Conservation (phyloP, 768 basidiomycete species). For the Tubosaeta sp. region DNA sequence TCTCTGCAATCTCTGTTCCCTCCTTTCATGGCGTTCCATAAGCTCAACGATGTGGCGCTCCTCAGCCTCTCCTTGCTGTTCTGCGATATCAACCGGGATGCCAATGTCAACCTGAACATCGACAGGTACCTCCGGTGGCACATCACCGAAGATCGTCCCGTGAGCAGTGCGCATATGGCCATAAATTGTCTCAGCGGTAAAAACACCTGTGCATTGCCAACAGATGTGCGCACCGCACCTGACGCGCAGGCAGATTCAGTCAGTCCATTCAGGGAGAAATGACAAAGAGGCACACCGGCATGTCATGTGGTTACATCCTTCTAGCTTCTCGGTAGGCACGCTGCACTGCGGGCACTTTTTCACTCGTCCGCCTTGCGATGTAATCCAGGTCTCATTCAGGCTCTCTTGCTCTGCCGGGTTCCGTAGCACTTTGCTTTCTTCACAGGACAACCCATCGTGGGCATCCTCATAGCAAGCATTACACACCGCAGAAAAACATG, state of each 20-base stretch:
- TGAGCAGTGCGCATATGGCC: conserved; percentile 36
- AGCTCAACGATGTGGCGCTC: not conserved
- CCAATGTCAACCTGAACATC: not conserved
- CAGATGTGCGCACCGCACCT: conserved; percentile 76
- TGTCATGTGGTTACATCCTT: conserved; percentile 78
- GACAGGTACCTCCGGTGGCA: not conserved
- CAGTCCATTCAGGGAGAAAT: not conserved
- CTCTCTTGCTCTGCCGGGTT: conserved; percentile 45
- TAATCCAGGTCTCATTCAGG: conserved; percentile 58
- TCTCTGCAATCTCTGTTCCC: too few relatives aligned
- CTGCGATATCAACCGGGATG: conserved; percentile 8
- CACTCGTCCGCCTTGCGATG: conserved; percentile 47
- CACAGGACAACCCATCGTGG: conserved; percentile 63
- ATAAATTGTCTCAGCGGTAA: conserved; percentile 31
- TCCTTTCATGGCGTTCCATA: too few relatives aligned
- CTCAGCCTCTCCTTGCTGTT: conserved; percentile 12
- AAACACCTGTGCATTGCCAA: conserved; percentile 55
- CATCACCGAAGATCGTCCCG: conserved; percentile 25
- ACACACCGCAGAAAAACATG: conserved; percentile 64
- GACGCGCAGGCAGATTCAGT: too few relatives aligned
- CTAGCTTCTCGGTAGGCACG: conserved; percentile 61
- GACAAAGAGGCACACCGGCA: conserved; percentile 36
- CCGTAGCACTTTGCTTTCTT: conserved; percentile 30
- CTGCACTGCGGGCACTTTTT: conserved; percentile 72
- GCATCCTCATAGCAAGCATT: conserved; percentile 53